phyloP scores from a whole-genome alignment of 768 basidiomycete genomes.

The Lentinula raphanica region DNA sequence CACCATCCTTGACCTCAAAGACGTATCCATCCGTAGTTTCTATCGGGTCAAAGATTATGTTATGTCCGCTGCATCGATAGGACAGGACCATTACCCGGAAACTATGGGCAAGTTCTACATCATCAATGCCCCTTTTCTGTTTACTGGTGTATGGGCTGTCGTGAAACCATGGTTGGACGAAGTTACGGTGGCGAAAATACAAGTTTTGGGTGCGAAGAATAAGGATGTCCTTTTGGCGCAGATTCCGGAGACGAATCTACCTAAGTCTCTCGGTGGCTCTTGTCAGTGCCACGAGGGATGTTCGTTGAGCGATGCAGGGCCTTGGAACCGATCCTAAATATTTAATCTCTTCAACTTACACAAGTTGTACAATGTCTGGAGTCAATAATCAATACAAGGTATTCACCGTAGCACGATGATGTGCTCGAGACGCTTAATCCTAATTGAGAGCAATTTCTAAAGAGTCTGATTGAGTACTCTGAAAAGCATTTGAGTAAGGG shows the following conservation, averaged over 20 bases:
- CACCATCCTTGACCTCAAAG: constrained; percentile 90
- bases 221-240: constrained; percentile 67
- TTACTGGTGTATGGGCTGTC: constrained; percentile 80
- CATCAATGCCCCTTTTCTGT: constrained; percentile 94
- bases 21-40: constrained; percentile 68
- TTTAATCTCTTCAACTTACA: neutral
- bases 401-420: too few relatives aligned
- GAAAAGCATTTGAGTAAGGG: too few relatives aligned
- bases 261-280: constrained; percentile 75
- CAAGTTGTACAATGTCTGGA: too few relatives aligned
- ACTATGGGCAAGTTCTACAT: constrained; percentile 98
- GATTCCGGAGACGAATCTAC: constrained; percentile 80
- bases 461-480: too few relatives aligned
- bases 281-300: constrained; percentile 81
- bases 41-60: constrained; percentile 94
- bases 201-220: constrained; percentile 57
- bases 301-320: constrained; percentile 84
- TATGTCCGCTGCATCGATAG: constrained; percentile 64
- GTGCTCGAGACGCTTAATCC: too few relatives aligned
- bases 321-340: constrained; percentile 57
- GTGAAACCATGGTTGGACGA: constrained; percentile 94
- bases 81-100: constrained; percentile 90
- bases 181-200: constrained; percentile 92
- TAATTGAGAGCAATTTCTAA: too few relatives aligned
- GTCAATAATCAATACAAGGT: too few relatives aligned